Base-by-base conservation (phyloP, 495 filamentous ascomycete genomes). In the Aspergillus nidulans region DNA sequence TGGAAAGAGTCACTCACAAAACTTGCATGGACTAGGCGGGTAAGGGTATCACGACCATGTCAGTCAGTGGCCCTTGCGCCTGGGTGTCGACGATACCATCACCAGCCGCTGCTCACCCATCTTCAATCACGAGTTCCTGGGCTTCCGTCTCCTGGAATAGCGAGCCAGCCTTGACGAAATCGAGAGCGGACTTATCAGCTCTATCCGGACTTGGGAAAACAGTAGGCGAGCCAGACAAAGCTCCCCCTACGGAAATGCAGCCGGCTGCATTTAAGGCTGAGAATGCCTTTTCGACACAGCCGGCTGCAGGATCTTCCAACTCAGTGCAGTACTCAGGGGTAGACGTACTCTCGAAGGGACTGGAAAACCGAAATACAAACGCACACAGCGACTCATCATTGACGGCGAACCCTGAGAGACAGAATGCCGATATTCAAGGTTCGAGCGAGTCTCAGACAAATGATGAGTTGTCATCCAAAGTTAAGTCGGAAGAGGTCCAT, bases 41-140 rank as follows among this genome's bases (percentile, higher is more conserved):
- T 38, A 19, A 52, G 25, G 18, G 52, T 47, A 40, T 28, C 50
- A 59, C 63, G 67, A 74, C 56, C 65, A 75, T 75, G 72, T 75
- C 72, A 65, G 61, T 71, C 65, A 69, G 66, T 56, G 69, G 72
- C 47, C 68, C 70, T 60, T 75, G 72, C 63, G 66, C 69, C 55
- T 75, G 72, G 72, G 55, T 72, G 55, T 63, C 72, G 43, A 67
- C 72, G 30, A 56, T 75, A 53, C 64, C 70, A 49, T 66, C 72
- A 39, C 63, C 70, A 52, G 58, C 69, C 44, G 60, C 63, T 44
- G 70, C 72, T 43, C 63, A 69, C 57, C 55, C 73, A n/a, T 64
- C 72, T 58, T 61, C 66, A 40, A 66, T 71, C 44, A 59, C 64
- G 42, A 69, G 63, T 57, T 63, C 69, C 55, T 64, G 71, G 34